Base-by-base conservation (phyloP, 2,329 filamentous ascomycete species). In the Daldinia sp. region DNA sequence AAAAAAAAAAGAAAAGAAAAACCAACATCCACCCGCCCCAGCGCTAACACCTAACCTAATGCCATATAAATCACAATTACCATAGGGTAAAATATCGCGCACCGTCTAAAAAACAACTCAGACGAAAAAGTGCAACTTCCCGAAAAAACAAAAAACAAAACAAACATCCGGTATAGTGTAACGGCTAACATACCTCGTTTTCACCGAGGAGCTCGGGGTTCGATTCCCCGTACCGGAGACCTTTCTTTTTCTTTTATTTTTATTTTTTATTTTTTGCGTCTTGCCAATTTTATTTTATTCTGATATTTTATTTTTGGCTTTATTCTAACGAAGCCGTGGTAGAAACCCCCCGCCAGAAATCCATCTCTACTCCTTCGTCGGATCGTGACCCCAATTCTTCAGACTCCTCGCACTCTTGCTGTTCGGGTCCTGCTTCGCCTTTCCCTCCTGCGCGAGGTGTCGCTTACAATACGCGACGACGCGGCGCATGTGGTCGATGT, bases 401-500 rank as follows among this genome's bases (percentile, higher is more conserved):
- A 86, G 70, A 32, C 78, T 82, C 69, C 80, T 82, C 63, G 84
- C 83, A 43, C 74, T 77, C 68, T 73, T 76, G 27, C 74, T 77
- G 1, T 70, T 61, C 11, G 73, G 72, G 37, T 76, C 68, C 19
- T 80, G 79, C 73, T 87, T 80, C 51, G 81, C 82, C 64, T 78
- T 82, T 61, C 80, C 81, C 72, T 88, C 85, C 70, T 86, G 85
- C 11, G 84, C 85, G 1, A 88, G 74, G 75, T 88, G 85, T 3
- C 85, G 77, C 72, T 87, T 87, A 70, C 82, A 85, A 63, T 86
- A 87, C 9, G 83, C 79, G 1, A 85, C 84, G 2, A 86, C 84
- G 56, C 77, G 77, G n/a, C 83, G 77, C 82, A 85, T 85, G 67
- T 86, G 84, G 27, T 78, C 77, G 39, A 87, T 48, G 37, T 74